These are phyloP conservation scores for Chytriomyces sp. DNA, from an alignment of 192 early-diverging fungal species.

Conservation along the genomic window DNA sequence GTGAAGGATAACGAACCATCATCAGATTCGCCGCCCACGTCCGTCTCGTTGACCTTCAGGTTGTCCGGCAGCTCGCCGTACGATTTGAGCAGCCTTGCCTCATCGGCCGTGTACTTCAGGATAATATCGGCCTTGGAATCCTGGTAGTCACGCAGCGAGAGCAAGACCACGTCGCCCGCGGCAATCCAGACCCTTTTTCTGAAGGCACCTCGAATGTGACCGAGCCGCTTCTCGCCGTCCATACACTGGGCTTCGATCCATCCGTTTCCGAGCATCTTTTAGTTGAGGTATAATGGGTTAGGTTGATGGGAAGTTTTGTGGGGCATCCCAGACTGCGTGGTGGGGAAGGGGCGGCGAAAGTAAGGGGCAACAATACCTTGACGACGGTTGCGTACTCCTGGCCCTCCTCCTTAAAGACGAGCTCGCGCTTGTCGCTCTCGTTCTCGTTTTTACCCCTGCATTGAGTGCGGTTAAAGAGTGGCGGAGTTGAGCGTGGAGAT, in stretches of 20 bases:
- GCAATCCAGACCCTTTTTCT: slow-evolving; percentile 95
- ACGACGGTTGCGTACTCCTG: slow-evolving; percentile 96
- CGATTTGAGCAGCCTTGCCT: slow-evolving; percentile 88
- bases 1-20: slow-evolving; percentile 33
- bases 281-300: too few species aligned
- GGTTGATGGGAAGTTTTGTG: too few species aligned
- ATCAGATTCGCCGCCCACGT: slow-evolving; percentile 48
- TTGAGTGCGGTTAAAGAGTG: neutral
- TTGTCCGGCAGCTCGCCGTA: slow-evolving; percentile 94
- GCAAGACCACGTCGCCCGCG: slow-evolving; percentile 86
- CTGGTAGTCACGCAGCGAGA: slow-evolving; percentile 90
- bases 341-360: neutral
- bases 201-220: slow-evolving; percentile 96
- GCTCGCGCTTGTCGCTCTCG: slow-evolving; percentile 92
- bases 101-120: slow-evolving; percentile 92
- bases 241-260: slow-evolving; percentile 88
- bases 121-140: slow-evolving; percentile 94
- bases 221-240: slow-evolving; percentile 87
- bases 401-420: slow-evolving; percentile 95
- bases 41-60: slow-evolving; percentile 83
- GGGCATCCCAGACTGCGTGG: neutral
- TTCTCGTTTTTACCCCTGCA: slow-evolving; percentile 94
- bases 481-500: neutral
- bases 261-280: slow-evolving; percentile 98
- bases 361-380: neutral